Percentiles rank a stretch among this genome's conserved stretches.
These are phyloP conservation scores for Phaeosphaeriaceae sp. DNA, from an alignment of 2,329 filamentous ascomycete species.

Conservation along the genomic window DNA sequence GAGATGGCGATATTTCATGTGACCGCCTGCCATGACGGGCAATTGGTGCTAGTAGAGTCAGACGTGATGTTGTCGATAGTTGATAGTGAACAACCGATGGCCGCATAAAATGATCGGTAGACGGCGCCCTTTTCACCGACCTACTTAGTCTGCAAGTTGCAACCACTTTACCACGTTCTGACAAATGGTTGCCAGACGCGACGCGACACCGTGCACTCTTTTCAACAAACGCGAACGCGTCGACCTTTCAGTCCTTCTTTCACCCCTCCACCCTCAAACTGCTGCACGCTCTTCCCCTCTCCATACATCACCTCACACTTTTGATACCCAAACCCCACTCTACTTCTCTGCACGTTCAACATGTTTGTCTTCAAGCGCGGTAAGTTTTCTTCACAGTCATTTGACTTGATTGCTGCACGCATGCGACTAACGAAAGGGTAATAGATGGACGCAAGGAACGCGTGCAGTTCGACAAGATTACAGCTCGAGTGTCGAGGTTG, in stretches of 20 bases:
- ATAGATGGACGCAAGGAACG: conserved; percentile 99
- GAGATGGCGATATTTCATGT: conserved; percentile 87
- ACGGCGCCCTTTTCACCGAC: conserved; percentile 27
- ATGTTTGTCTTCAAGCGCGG: conserved; percentile 54
- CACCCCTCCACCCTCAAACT: conserved; percentile 4
- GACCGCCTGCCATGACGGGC: conserved; percentile 77
- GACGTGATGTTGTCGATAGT: conserved; percentile 3
- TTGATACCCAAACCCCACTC: conserved; percentile 32
- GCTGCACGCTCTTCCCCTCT: conserved; percentile 25
- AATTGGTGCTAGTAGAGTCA: conserved; percentile 11
- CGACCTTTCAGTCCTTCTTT: conserved; percentile 34
- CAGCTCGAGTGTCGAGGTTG: conserved; percentile 92
- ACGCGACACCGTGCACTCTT: conserved; percentile 25
- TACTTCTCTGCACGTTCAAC: conserved; percentile 34
- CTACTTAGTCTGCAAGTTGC: conserved; percentile 7
- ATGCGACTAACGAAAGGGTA: conserved; percentile 30
- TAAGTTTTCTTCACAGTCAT: conserved; percentile 35
- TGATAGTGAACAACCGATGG: background rate
- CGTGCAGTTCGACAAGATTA: conserved; percentile 99
- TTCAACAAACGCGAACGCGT: conserved; percentile 31
- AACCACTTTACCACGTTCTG: conserved; percentile 31
- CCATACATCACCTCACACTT: conserved; percentile 25
- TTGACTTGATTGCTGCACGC: conserved; percentile 22
- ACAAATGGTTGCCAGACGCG: conserved; percentile 10
- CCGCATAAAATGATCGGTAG: conserved; percentile 33